Conservation (phyloP, 192 early-diverging fungal genomes). For the Coemansia sp. region DNA sequence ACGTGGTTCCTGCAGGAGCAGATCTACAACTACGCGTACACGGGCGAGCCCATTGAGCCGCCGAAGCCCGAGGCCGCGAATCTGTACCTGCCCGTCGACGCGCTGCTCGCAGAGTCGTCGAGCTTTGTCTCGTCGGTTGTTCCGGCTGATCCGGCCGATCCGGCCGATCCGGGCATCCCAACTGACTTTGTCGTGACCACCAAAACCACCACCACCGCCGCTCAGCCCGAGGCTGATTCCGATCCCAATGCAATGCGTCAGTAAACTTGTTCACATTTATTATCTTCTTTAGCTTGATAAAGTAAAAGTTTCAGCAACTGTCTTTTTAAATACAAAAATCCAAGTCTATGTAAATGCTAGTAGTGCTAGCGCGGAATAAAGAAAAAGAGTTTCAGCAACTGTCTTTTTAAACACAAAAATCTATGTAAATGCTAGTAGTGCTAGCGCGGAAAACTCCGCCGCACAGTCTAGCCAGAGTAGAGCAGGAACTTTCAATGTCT, state of each 20-base stretch:
- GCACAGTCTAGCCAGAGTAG: slow-evolving; percentile 12
- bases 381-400: no score
- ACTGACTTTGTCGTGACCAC: slow-evolving; percentile 34
- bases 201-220: no score
- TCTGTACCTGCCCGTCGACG: slow-evolving; percentile 39
- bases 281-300: no score
- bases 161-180: slow-evolving; percentile 5
- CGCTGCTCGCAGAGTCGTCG: slow-evolving; percentile 31
- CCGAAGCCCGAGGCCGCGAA: slow-evolving; percentile 39
- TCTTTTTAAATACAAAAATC: no score
- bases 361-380: slow-evolving; percentile 6
- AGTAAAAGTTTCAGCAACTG: no score
- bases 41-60: slow-evolving; percentile 24
- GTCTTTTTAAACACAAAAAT: no score
- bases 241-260: slow-evolving; percentile 2
- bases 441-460: slow-evolving; percentile 8
- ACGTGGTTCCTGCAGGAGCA: slow-evolving; percentile 96
- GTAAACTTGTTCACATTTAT: background rate
- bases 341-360: slow-evolving; percentile 16
- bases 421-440: slow-evolving; percentile 14
- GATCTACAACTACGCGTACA: slow-evolving; percentile 75
- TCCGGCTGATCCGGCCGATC: background rate
- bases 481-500: background rate
- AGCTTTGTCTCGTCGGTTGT: background rate
- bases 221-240: no score